Evolutionary conservation across 2,329 filamentous ascomycete species (phyloP).

Genomic region (Calonectria hongkongensis): DNA sequence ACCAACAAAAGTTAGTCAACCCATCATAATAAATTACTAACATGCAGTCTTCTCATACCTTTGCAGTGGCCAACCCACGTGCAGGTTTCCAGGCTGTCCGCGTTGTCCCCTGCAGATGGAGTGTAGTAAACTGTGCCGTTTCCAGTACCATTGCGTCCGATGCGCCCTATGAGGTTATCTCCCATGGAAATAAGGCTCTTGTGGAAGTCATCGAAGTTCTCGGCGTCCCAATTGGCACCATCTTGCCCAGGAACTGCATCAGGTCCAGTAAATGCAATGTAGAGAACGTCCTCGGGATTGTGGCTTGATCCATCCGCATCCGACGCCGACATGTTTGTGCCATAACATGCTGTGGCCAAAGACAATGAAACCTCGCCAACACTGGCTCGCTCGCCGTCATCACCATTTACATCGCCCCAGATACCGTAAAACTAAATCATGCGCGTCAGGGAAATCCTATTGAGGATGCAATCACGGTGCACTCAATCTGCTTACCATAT

Average conservation of each 20-base stretch:
- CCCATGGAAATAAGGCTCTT: conserved; percentile 19
- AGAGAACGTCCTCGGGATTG: conserved; percentile 47
- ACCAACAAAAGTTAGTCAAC: background rate
- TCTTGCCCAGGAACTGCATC: conserved; percentile 10
- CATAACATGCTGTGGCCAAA: conserved; percentile 72
- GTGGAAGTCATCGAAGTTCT: conserved; percentile 26
- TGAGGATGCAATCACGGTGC: background rate
- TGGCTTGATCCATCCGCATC: conserved; percentile 64
- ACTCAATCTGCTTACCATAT: conserved; percentile 60
- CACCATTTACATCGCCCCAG: conserved; percentile 76
- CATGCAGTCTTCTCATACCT: background rate
- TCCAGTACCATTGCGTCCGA: conserved; percentile 1
- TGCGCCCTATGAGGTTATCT: conserved; percentile 16
- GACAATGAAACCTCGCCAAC: conserved; percentile 73
- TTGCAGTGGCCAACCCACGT: conserved; percentile 28
- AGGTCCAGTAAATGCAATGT: conserved; percentile 18
- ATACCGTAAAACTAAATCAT: conserved; percentile 68
- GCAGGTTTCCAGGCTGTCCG: background rate
- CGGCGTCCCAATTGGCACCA: conserved; percentile 19
- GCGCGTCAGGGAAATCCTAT: background rate
- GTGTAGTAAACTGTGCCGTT: background rate
- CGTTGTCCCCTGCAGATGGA: background rate
- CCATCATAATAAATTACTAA: background rate
- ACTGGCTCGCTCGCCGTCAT: conserved; percentile 62
- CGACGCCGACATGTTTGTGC: conserved; percentile 67